These are phyloP conservation scores for Plectosphaerella plurivora DNA, from an alignment of 2,329 filamentous ascomycete genomes.

Conservation along the genomic window DNA sequence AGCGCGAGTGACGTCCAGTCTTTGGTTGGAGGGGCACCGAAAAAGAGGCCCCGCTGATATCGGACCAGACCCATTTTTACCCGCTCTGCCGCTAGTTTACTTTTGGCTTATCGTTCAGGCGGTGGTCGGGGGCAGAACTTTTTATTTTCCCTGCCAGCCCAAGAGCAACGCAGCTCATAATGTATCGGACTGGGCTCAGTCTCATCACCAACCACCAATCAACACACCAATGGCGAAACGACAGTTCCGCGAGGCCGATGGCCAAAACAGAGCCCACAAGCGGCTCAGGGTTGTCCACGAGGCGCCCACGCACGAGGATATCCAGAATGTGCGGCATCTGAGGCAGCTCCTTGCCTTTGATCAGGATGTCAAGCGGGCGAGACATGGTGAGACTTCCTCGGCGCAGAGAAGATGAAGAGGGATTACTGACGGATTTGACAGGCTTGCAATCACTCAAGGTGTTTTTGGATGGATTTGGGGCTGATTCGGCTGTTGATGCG, in stretches of 20 bases:
- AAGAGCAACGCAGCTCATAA: too few relatives aligned
- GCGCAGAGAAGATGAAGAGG: background rate
- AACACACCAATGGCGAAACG: slow-evolving; percentile 42
- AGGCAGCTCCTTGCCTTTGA: slow-evolving; percentile 65
- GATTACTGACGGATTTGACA: slow-evolving; percentile 19
- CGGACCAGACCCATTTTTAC: background rate
- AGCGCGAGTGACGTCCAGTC: background rate
- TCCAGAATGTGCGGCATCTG: slow-evolving; percentile 62
- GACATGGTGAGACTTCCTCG: slow-evolving; percentile 49
- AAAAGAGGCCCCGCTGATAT: background rate
- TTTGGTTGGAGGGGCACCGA: slow-evolving; percentile 2
- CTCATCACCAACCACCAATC: background rate
- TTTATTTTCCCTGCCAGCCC: slow-evolving; percentile 10
- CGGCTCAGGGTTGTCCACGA: slow-evolving; percentile 54
- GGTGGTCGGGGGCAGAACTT: slow-evolving; percentile 12
- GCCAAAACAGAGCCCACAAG: slow-evolving; percentile 40
- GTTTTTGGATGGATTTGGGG: slow-evolving; percentile 63
- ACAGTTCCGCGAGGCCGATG: slow-evolving; percentile 31
- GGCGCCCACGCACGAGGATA: slow-evolving; percentile 54
- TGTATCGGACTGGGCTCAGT: background rate
- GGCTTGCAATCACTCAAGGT: slow-evolving; percentile 66
- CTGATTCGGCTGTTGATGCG: slow-evolving; percentile 39
- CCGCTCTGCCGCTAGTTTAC: slow-evolving; percentile 6
- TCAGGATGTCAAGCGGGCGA: slow-evolving; percentile 62
- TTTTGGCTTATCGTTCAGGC: slow-evolving; percentile 1